phyloP scores from a whole-genome alignment of 129 eudicot species.

The Helichrysum umbraculigerum region DNA sequence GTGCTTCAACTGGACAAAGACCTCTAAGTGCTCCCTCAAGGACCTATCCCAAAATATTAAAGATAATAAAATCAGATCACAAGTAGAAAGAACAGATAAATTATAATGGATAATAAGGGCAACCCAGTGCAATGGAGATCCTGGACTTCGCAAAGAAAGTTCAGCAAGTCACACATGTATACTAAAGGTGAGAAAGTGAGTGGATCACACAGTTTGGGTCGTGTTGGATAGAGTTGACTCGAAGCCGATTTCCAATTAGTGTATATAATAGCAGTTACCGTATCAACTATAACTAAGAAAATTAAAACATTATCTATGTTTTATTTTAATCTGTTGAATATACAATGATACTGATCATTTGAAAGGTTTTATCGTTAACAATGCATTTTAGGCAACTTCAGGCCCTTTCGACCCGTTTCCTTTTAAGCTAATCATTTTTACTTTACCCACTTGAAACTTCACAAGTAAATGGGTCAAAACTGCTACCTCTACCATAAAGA shows the following conservation, averaged over 20 bases:
- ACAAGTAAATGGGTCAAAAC: not conserved
- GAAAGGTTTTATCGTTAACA: not conserved
- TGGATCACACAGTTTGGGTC: too few relatives aligned
- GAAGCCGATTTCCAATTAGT: too few relatives aligned
- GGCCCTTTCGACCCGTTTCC: not conserved
- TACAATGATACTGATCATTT: too few relatives aligned
- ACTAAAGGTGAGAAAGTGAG: not conserved
- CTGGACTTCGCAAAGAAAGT: not conserved
- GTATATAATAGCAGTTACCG: not conserved
- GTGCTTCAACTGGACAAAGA: slow-evolving; percentile 59
- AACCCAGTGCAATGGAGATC: not conserved
- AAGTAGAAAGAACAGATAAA: not conserved
- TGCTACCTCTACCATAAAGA: not conserved
- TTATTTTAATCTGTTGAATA: not conserved
- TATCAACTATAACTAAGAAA: not conserved
- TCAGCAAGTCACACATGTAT: not conserved
- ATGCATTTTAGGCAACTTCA: not conserved
- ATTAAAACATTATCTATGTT: not conserved
- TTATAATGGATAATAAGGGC: not conserved
- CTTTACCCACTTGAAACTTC: not conserved
- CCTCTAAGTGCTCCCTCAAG: slow-evolving; percentile 85
- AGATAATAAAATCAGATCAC: not conserved
- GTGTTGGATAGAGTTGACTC: too few relatives aligned
- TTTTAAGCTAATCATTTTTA: not conserved
- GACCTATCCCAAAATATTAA: slow-evolving; percentile 37